Evolutionary conservation across 371 early-diverging fungal genomes (phyloP), one percentile per base, ranked within the genome.

Genomic region (Mortierella sp.): DNA sequence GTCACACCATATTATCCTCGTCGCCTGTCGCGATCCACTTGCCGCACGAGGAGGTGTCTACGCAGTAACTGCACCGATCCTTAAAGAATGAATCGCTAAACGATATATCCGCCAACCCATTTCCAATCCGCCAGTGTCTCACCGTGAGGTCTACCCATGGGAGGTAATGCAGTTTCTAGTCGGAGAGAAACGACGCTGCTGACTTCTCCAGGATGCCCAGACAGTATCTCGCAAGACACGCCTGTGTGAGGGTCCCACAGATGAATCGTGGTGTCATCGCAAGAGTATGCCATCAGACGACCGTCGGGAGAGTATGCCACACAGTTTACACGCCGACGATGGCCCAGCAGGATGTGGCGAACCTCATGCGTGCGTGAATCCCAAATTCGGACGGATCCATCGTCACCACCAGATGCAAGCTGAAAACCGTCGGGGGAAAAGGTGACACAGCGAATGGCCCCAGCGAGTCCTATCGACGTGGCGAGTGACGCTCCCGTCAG

Each of bases 371-470:
- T 39, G 26, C 43, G 34, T 26, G 47, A 29, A 22, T 70, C 44
- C 70, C 70, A 70, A 1, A 70, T 24, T 34, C 63, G 63, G 9
- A 61, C 63, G 22, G 58, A 41, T 7, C 34, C 47, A 45, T 70
- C 63, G 13, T 4, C 22, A 61, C 70, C 44, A 40, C 58, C 44
- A 4, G 63, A 70, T 39, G 37, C 63, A 34, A 70, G 58, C 34
- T 61, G 47, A 14, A 48, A 37, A 61, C 71, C 64, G 31, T 53
- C 52, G 14, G 66, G 73, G 9, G 63, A 70, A 45, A n/a, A 70
- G 63, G 22, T 47, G 24, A 63, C 47, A 40, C 70, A 16, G 3
- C 9, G 4, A 63, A 70, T 34, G 63, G 7, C 4, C 24, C 14
- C 6, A 10, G 2, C 53, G 26, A 61, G 63, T 11, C 45, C 63